Evolutionary conservation across 192 early-diverging fungal genomes (phyloP), one percentile per base, ranked within the genome.

Genomic region (Endogone sp.): DNA sequence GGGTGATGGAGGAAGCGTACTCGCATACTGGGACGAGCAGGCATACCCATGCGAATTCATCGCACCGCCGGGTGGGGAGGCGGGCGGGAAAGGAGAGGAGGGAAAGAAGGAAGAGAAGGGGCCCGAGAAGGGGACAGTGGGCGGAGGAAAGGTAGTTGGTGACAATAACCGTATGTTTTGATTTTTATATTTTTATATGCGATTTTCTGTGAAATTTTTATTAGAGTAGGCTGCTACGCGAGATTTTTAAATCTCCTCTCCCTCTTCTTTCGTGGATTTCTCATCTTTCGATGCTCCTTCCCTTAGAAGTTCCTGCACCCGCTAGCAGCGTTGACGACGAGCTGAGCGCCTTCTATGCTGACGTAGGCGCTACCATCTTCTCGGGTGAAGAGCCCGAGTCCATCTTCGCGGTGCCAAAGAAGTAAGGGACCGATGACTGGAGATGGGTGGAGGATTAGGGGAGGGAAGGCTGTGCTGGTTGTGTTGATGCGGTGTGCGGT

Each of bases 1-100:
- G 23, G 71, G 76, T 25, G 67, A 60, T 20, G 82, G 78, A n/a
- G 74, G 69, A 24, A 68, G 72, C 10, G 67, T 84, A 24, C 82
- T 74, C 37, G 72, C 79, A 25, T 91, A 91, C 66, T 85, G 90
- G 81, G 90, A 91, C 72, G 78, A 85, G 32, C 75, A 80, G 25
- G 83, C 89, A 16, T 91, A 86, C 60, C 73, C 81, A 9, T 79
- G 72, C n/a, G 79, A 71, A 8, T 83, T 78, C 58, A 23, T 56
- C 1, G 66, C 69, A 20, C 71, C 77, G 21, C 71, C 77, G 22
- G 59, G 69, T 10, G 65, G 69, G 29, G 64, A 61, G 29, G 70
- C 25, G 30, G 27, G 27, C 16, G 62, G 4, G 2, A 57, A 28
- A 24, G 28, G n/a, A 22, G 56, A 28, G 70, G 63, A 65, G 24